Percentiles rank a stretch among this genome's conserved stretches.
Conservation (phyloP, 1,284 basidiomycete species). For the Inonotus hispidus region DNA sequence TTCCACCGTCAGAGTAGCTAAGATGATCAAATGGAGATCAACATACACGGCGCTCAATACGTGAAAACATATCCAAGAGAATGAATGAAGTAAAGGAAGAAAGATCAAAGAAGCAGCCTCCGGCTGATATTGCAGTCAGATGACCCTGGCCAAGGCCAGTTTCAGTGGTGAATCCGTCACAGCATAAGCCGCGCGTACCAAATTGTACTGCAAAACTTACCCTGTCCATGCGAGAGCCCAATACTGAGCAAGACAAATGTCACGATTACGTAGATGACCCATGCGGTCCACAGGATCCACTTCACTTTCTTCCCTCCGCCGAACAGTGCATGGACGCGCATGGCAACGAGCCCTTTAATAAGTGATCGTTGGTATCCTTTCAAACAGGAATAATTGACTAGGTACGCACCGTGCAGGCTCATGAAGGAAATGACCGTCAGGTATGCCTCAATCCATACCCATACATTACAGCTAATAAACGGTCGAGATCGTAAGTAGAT, state of each 20-base stretch:
- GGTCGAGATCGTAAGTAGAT: neutral
- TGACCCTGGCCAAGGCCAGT: neutral
- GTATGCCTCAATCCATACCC: slow-evolving; percentile 19
- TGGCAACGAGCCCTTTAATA: slow-evolving; percentile 16
- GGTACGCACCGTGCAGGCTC: slow-evolving; percentile 18
- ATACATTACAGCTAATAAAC: slow-evolving; percentile 15
- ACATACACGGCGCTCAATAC: neutral
- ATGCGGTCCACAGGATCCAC: slow-evolving; percentile 10
- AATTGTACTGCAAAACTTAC: neutral
- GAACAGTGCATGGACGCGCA: slow-evolving; percentile 18
- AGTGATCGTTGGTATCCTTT: neutral
- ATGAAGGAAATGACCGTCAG: slow-evolving; percentile 17
- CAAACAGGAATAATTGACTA: neutral
- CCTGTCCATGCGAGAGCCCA: slow-evolving; percentile 12
- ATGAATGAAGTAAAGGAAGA: neutral
- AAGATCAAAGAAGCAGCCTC: neutral
- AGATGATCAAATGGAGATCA: neutral
- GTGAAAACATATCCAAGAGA: neutral
- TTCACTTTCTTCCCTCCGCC: slow-evolving; percentile 13
- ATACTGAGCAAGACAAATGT: slow-evolving; percentile 11
- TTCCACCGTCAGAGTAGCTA: slow-evolving; percentile 9
- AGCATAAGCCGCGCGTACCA: neutral
- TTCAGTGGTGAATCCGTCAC: too few relatives aligned
- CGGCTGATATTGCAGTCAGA: neutral
- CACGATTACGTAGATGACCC: slow-evolving; percentile 12